Percentiles rank a stretch among this genome's conserved stretches.
These are phyloP conservation scores for Penicillium turbatum DNA, from an alignment of 495 filamentous ascomycete species.

Conservation along the genomic window DNA sequence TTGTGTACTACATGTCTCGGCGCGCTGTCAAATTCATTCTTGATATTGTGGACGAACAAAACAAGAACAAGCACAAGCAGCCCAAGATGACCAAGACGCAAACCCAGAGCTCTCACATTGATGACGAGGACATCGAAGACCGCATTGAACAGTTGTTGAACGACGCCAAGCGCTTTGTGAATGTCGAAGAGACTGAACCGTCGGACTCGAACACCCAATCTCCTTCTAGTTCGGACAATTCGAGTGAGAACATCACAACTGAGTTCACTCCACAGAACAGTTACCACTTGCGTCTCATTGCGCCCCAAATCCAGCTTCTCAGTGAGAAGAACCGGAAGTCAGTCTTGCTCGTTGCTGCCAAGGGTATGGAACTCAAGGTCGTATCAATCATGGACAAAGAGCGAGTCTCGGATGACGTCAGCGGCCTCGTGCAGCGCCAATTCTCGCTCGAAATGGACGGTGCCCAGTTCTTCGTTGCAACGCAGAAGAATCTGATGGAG, in stretches of 20 bases:
- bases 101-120: constrained; percentile 44
- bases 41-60: constrained; percentile 93
- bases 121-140: constrained; percentile 67
- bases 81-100: constrained; percentile 28
- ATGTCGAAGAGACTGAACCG: constrained; percentile 57
- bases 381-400: constrained; percentile 97
- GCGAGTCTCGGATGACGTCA: constrained; percentile 85
- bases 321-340: constrained; percentile 96
- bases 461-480: constrained; percentile 95
- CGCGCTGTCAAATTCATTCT: constrained; percentile 96
- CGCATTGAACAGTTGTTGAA: constrained; percentile 82
- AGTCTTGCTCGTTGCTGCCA: constrained; percentile 87
- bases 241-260: constrained; percentile 72
- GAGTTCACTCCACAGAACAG: constrained; percentile 91
- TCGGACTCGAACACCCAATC: constrained; percentile 28
- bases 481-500: constrained; percentile 78
- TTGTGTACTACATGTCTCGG: constrained; percentile 95
- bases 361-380: constrained; percentile 95
- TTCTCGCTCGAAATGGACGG: constrained; percentile 94
- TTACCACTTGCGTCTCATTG: constrained; percentile 91
- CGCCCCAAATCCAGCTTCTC: constrained; percentile 94
- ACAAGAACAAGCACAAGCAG: constrained; percentile 54
- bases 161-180: constrained; percentile 79
- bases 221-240: constrained; percentile 46
- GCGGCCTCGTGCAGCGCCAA: constrained; percentile 87